These are phyloP conservation scores for Craspedostauros australis DNA, from an alignment of 108 stramenopile species.

Conservation along the genomic window DNA sequence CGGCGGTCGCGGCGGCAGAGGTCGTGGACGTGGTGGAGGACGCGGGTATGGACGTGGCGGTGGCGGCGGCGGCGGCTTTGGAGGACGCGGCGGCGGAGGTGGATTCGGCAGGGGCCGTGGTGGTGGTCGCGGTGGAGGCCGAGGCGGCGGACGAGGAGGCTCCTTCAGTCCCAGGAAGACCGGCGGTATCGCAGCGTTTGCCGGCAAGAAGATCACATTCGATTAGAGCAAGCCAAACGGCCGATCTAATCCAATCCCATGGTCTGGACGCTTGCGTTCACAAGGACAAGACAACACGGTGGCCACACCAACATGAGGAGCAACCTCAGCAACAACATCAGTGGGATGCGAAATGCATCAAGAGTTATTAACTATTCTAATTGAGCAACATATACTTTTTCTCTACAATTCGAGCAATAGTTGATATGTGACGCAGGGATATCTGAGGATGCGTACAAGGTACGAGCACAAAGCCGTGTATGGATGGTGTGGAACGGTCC, in stretches of 20 bases:
- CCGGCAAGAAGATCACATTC: slow-evolving; percentile 92
- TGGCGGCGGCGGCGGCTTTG: slow-evolving; percentile 61
- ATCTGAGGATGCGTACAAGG: no score
- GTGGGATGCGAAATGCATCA: no score
- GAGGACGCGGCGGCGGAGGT: slow-evolving; percentile 63
- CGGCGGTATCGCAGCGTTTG: slow-evolving; percentile 74
- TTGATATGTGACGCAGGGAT: no score
- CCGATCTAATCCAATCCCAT: not conserved
- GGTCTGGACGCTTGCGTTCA: no score
- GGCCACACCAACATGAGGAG: no score
- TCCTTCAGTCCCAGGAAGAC: slow-evolving; percentile 41
- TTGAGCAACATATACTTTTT: no score
- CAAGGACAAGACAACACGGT: no score
- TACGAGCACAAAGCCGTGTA: no score
- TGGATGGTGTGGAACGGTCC: no score
- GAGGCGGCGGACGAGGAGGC: slow-evolving; percentile 56
- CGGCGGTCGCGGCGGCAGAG: slow-evolving; percentile 52
- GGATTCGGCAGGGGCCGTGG: slow-evolving; percentile 60
- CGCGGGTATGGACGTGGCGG: slow-evolving; percentile 65
- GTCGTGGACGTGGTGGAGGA: slow-evolving; percentile 46
- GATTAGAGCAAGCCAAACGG: slow-evolving; percentile 36
- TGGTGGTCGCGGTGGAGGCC: slow-evolving; percentile 46
- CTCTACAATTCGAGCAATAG: no score
- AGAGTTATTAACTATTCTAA: no score
- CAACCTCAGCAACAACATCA: no score